phyloP scores from a whole-genome alignment of 345 rosid genomes.

The Acer yangbiense region DNA sequence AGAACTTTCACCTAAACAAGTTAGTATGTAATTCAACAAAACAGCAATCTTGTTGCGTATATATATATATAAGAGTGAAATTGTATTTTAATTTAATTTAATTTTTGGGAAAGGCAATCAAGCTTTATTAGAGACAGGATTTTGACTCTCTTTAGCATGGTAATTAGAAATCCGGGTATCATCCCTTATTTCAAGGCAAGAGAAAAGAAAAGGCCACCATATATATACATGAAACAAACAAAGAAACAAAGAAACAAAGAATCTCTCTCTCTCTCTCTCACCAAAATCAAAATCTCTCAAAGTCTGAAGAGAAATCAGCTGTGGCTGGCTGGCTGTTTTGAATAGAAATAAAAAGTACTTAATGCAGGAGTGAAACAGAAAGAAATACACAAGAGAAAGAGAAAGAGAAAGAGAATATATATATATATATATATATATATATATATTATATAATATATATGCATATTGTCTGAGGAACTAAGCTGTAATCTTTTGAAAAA shows the following conservation, averaged over 20 bases:
- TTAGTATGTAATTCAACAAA: not conserved
- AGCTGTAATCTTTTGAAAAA: conserved; percentile 9
- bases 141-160: not conserved
- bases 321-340: not conserved
- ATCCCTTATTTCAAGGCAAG: not conserved
- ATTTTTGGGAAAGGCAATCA: conserved; percentile 9
- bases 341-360: not conserved
- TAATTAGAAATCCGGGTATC: not conserved
- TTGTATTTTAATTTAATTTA: no score
- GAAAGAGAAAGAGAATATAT: not conserved
- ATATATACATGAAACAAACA: not conserved
- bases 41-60: not conserved
- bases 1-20: not conserved
- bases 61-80: not conserved
- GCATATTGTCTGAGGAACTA: conserved; percentile 13
- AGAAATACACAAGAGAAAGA: not conserved
- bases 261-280: conserved; percentile 9
- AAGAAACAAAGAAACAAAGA: not conserved
- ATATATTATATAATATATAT: not conserved
- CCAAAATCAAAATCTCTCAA: not conserved
- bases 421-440: no score
- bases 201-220: not conserved
- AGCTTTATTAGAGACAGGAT: not conserved
- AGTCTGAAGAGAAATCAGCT: not conserved
- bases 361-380: not conserved